Base-by-base conservation (phyloP, 2,329 filamentous ascomycete species). In the Fusarium sp. region DNA sequence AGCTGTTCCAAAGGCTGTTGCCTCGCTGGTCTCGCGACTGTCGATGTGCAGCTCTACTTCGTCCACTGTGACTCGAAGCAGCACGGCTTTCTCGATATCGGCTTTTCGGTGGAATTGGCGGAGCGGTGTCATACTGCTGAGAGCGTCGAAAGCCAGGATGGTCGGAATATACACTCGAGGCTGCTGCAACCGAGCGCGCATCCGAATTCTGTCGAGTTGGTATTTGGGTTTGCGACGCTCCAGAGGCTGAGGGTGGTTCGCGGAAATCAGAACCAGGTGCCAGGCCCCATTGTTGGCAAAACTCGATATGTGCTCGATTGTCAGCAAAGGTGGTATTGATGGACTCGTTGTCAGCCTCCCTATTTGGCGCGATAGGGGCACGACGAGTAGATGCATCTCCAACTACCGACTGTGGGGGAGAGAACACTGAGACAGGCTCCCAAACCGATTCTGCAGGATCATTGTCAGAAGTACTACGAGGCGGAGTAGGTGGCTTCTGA, bases 161-260 rank as follows among this genome's bases (percentile, higher is more conserved):
- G 3, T 52, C 27, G 20, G 71, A 75, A 58, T 74, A 75, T 3
- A 72, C 15, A 20, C 73, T 75, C 20, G 73, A 75, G 6, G 64
- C n/a, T 22, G 51, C 25, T 7, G 45, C 53, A 41, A 52, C 12
- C 5, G 58, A 59, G 3, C 20, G 15, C 3, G 15, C n/a, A 18
- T n/a, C 48, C 6, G 13, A 27, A 1, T 20, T 22, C 24, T 32
- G 34, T 15, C 25, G 24, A 16, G 30, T 41, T 8, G 15, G 20
- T 3, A 15, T 11, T 18, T 22, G 49, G 47, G 22, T n/a, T 16
- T 29, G 45, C 22, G 49, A 7, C 44, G 34, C 27, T n/a, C 13
- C 22, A 25, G 46, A 18, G 4, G 47, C 40, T 16, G 30, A 10
- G 11, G 48, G 13, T 22, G n/a, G 46, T 16, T 24, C 22, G 30